Conservation (phyloP, 768 basidiomycete genomes). For the Mycena indigotica region DNA sequence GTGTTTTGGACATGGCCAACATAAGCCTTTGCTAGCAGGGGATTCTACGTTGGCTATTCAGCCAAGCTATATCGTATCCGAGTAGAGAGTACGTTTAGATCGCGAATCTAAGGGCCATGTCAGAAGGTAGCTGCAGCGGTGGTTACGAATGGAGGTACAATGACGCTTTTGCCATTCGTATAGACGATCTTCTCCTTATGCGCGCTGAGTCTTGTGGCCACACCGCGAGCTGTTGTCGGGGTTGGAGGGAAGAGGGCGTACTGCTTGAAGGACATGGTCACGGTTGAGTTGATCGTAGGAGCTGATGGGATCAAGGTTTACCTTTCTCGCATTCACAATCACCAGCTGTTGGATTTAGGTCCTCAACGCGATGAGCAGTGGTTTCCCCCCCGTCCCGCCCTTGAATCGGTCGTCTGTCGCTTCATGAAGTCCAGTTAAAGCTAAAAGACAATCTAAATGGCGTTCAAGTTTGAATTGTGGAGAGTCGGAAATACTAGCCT, state of each 20-base stretch:
- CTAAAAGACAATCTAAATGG: too few relatives aligned
- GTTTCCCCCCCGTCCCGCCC: too few relatives aligned
- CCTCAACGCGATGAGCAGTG: too few relatives aligned
- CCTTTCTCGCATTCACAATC: too few relatives aligned
- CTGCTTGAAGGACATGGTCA: constrained; percentile 45
- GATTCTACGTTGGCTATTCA: constrained; percentile 51
- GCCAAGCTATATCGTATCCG: background rate
- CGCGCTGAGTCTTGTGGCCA: constrained; percentile 70
- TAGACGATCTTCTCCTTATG: constrained; percentile 84
- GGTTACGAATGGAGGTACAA: constrained; percentile 56
- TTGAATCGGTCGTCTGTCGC: too few relatives aligned
- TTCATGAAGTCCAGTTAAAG: too few relatives aligned
- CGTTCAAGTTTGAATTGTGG: too few relatives aligned
- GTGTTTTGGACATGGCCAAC: constrained; percentile 81
- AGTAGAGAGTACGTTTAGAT: constrained; percentile 60
- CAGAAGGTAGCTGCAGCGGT: background rate
- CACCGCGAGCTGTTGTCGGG: constrained; percentile 67
- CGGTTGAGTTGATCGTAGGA: too few relatives aligned
- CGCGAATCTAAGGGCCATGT: constrained; percentile 61
- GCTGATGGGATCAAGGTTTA: too few relatives aligned
- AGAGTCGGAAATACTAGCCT: too few relatives aligned
- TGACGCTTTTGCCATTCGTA: constrained; percentile 79
- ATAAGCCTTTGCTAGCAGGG: constrained; percentile 63
- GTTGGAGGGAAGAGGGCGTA: constrained; percentile 65
- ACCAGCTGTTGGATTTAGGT: too few relatives aligned